phyloP scores from a whole-genome alignment of 2,329 filamentous ascomycete genomes.

The Biscogniauxia mediterranea region DNA sequence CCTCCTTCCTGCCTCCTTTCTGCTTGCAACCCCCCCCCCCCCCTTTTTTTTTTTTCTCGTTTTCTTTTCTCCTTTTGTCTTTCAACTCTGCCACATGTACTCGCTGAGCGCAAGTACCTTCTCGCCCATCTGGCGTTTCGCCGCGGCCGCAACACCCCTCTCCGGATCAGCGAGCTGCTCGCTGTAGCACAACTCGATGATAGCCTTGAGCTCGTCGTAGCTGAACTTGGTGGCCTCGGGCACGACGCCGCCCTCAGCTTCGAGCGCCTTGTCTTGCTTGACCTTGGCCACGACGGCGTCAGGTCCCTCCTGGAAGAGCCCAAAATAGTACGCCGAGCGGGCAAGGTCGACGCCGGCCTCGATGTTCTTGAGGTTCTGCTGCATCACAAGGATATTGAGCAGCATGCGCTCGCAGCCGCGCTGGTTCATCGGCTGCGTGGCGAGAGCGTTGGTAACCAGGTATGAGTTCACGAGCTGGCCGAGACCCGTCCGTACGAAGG shows the following conservation, averaged over 20 bases:
- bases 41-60: no score
- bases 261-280: constrained; percentile 42
- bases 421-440: constrained; percentile 78
- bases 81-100: constrained; percentile 64
- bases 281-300: constrained; percentile 65
- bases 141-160: constrained; percentile 64
- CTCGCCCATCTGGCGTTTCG: constrained; percentile 68
- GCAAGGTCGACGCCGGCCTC: constrained; percentile 67
- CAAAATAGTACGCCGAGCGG: constrained; percentile 65
- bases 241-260: constrained; percentile 33
- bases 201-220: constrained; percentile 64
- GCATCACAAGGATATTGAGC: constrained; percentile 89
- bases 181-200: constrained; percentile 67
- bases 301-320: constrained; percentile 63
- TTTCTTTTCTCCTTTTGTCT: neutral
- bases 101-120: constrained; percentile 69
- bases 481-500: constrained; percentile 75
- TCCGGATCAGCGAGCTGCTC: constrained; percentile 65
- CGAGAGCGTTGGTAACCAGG: constrained; percentile 68
- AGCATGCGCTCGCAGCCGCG: constrained; percentile 85
- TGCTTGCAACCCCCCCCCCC: no score
- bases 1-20: no score
- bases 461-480: constrained; percentile 75
- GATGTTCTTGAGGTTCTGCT: constrained; percentile 95
- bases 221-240: constrained; percentile 49